These are phyloP conservation scores for Lentinula sp. DNA, from an alignment of 768 basidiomycete genomes.

Conservation along the genomic window DNA sequence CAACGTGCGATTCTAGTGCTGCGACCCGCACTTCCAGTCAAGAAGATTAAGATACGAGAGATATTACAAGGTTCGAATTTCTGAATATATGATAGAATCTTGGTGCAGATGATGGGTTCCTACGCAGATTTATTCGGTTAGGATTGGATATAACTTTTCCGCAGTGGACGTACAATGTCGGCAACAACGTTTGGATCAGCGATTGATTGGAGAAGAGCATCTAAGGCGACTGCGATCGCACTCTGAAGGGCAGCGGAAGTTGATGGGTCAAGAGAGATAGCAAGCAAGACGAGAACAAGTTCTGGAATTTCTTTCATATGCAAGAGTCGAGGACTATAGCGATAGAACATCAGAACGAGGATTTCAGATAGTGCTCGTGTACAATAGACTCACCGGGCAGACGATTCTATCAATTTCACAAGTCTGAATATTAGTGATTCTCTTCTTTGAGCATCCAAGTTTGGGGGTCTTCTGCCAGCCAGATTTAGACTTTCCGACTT, in stretches of 20 bases:
- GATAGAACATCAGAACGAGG: not conserved
- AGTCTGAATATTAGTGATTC: conserved; percentile 32
- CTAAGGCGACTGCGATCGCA: conserved; percentile 41
- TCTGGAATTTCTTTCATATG: conserved; percentile 36
- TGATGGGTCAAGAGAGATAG: conserved; percentile 51
- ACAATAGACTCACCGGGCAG: conserved; percentile 36
- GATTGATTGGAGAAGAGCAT: conserved; percentile 38
- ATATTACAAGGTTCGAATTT: conserved; percentile 43
- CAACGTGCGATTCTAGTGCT: conserved; percentile 51
- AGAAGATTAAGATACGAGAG: conserved; percentile 39
- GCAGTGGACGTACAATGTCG: conserved; percentile 18
- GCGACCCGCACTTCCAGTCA: conserved; percentile 44
- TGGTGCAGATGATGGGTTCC: conserved; percentile 42
- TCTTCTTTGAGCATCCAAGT: conserved; percentile 17
- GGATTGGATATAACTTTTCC: not conserved
- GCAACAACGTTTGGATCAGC: conserved; percentile 18
- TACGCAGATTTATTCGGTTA: conserved; percentile 14
- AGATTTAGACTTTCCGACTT: conserved; percentile 24
- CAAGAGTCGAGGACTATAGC: conserved; percentile 27
- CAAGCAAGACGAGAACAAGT: conserved; percentile 40
- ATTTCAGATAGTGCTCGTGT: not conserved
- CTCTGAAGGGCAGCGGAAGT: conserved; percentile 36
- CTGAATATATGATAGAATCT: conserved; percentile 32
- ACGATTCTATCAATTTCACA: conserved; percentile 31
- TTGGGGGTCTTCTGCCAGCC: conserved; percentile 23